Base-by-base conservation (phyloP, 1,284 basidiomycete genomes). In the Ustilago shanxiensis region DNA sequence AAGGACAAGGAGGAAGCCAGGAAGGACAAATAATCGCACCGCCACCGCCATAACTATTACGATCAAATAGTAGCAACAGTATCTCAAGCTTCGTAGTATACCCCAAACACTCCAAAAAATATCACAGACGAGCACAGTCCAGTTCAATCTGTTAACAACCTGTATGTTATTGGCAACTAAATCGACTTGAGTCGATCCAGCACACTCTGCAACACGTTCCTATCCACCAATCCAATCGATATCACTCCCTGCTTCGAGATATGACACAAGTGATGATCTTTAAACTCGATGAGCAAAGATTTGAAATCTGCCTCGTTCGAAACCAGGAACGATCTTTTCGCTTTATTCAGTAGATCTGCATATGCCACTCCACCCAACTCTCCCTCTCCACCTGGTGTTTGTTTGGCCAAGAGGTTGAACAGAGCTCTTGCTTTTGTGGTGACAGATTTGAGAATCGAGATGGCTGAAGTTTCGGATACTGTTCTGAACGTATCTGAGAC, bases 361-460 rank as follows among this genome's bases (percentile, higher is more conserved):
- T 81, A 81, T 2, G 60, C 52, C 1, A 81, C 65, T 0, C 77
- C 72, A 0, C 54, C 56, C 24, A 60, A 45, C 2, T 10, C 29
- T 2, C 0, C 33, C 7, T 11, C 49, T 13, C 13, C 51, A 4
- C 28, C 26, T 37, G 18, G 39, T 18, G 56, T 47, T 37, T 73
- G 65, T 26, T 72, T 71, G 9, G 77, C 79, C 4, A 81, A 28
- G 13, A 77, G 31, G 33, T 71, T 71, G 68, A 81, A 81, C 35
- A 81, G 78, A 9, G 77, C 77, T 6, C 77, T 47, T 1, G 79
- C 79, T 26, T 79, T 81, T 2, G 61, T 61, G 1, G 79, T 81
- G 26, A 81, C 79, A 10, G 77, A 79, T 26, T 77, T 73, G 63
- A 81, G 75, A 24, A 79, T 77, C 14, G 79, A 79, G 35, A 81